Conservation (phyloP, 768 basidiomycete genomes). For the Boletus sp. region DNA sequence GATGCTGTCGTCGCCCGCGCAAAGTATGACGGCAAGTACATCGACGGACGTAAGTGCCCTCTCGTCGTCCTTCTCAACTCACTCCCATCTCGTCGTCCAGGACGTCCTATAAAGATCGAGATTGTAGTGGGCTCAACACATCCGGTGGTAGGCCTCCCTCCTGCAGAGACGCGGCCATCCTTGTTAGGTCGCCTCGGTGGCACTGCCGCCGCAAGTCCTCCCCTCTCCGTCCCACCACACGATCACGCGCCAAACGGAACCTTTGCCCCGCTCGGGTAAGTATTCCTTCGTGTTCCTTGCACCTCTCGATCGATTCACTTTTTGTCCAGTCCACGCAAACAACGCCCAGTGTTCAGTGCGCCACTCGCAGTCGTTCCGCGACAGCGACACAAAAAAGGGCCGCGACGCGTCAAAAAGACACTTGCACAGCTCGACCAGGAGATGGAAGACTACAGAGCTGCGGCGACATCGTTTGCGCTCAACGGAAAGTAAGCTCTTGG, state of each 20-base stretch:
- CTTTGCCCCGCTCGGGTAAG: slow-evolving; percentile 10
- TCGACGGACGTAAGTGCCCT: slow-evolving; percentile 52
- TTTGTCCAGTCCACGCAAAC: slow-evolving; percentile 20
- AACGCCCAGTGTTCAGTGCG: slow-evolving; percentile 11
- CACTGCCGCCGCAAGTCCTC: not conserved
- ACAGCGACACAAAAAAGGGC: slow-evolving; percentile 64
- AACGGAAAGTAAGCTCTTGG: slow-evolving; percentile 7
- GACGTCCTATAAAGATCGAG: slow-evolving; percentile 64
- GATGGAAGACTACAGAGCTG: slow-evolving; percentile 75
- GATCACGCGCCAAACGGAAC: slow-evolving; percentile 18
- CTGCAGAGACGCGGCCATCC: slow-evolving; percentile 33
- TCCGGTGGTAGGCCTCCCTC: slow-evolving; percentile 15
- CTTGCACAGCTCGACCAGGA: slow-evolving; percentile 67
- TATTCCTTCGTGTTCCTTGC: not conserved
- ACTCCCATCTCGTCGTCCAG: slow-evolving; percentile 31
- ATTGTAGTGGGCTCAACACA: slow-evolving; percentile 49
- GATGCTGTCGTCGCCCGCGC: slow-evolving; percentile 61
- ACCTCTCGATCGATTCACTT: not conserved
- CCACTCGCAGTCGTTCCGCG: slow-evolving; percentile 32
- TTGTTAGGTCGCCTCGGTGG: slow-evolving; percentile 38
- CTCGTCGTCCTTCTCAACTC: not conserved
- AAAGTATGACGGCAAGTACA: slow-evolving; percentile 75
- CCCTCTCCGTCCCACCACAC: slow-evolving; percentile 2
- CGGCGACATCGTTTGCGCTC: slow-evolving; percentile 15
- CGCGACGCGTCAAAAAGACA: slow-evolving; percentile 69